Percentiles rank a stretch among this genome's conserved stretches.
These are phyloP conservation scores for Geranium incanum DNA, from an alignment of 441 rosid genomes.

Conservation along the genomic window DNA sequence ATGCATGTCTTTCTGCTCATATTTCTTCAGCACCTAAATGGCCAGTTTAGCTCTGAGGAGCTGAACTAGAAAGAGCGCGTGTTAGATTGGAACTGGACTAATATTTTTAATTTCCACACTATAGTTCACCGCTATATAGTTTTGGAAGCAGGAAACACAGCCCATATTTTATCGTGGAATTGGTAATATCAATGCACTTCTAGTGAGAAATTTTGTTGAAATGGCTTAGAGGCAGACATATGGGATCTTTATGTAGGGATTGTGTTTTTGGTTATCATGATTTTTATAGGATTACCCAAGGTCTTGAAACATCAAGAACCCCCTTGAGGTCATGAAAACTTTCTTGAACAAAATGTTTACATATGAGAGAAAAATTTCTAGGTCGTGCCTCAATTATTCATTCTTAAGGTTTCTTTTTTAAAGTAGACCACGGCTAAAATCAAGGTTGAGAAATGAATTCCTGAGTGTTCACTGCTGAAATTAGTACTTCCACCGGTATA, in stretches of 20 bases:
- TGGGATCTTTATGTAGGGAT: not conserved
- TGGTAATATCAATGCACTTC: not conserved
- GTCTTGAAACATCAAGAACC: not conserved
- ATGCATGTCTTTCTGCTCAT: slow-evolving; percentile 9
- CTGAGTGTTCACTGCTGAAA: not conserved
- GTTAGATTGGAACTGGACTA: not conserved
- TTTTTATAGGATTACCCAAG: not conserved
- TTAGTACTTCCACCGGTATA: too few species aligned
- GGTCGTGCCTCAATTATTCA: not conserved
- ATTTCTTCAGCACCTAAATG: not conserved
- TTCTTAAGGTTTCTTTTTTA: not conserved
- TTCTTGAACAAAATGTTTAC: not conserved
- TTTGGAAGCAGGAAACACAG: not conserved
- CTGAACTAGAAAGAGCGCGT: not conserved
- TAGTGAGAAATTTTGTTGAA: not conserved
- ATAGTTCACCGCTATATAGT: not conserved
- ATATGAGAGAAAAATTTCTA: not conserved
- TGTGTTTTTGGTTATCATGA: not conserved
- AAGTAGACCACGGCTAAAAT: not conserved
- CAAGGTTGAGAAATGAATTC: not conserved
- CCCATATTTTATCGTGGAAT: not conserved
- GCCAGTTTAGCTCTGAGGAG: not conserved
- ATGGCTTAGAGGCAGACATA: not conserved
- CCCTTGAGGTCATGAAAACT: not conserved
- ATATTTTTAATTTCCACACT: not conserved